These are phyloP conservation scores for Penicillium crustosum DNA, from an alignment of 2,329 filamentous ascomycete species.

Conservation along the genomic window DNA sequence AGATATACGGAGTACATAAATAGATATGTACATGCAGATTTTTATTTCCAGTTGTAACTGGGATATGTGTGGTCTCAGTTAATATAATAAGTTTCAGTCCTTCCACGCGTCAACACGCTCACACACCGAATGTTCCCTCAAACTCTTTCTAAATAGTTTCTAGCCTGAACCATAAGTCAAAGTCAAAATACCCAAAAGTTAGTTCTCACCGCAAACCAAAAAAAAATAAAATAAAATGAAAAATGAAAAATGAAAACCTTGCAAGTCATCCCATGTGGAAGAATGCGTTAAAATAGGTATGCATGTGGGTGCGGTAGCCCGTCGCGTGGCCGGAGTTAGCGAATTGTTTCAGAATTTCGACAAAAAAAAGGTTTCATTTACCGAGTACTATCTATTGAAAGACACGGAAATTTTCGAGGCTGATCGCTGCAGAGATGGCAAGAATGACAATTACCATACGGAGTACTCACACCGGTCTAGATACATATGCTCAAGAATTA, in stretches of 20 bases:
- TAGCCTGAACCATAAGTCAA: conserved; percentile 4
- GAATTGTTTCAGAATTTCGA: conserved; percentile 21
- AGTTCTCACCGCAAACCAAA: conserved; percentile 8
- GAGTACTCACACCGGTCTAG: background rate
- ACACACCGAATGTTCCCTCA: conserved; percentile 1
- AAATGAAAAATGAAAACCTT: conserved; percentile 10
- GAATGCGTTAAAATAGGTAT: conserved; percentile 10
- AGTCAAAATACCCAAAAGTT: background rate
- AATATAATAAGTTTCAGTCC: background rate
- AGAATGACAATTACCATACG: background rate
- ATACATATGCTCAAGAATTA: background rate
- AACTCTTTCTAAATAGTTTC: background rate
- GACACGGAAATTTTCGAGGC: background rate
- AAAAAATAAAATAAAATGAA: background rate
- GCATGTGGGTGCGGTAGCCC: conserved; percentile 18
- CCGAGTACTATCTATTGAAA: background rate
- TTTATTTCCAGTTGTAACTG: background rate
- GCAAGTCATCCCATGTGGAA: conserved; percentile 22
- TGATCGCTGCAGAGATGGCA: conserved; percentile 17
- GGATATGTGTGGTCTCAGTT: background rate
- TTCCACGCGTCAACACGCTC: background rate
- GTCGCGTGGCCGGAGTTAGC: conserved; percentile 23
- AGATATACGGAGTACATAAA: background rate
- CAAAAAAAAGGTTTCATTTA: background rate
- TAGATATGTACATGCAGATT: background rate